Conservation (phyloP, 768 basidiomycete genomes). For the Melanogaster broomeanus region DNA sequence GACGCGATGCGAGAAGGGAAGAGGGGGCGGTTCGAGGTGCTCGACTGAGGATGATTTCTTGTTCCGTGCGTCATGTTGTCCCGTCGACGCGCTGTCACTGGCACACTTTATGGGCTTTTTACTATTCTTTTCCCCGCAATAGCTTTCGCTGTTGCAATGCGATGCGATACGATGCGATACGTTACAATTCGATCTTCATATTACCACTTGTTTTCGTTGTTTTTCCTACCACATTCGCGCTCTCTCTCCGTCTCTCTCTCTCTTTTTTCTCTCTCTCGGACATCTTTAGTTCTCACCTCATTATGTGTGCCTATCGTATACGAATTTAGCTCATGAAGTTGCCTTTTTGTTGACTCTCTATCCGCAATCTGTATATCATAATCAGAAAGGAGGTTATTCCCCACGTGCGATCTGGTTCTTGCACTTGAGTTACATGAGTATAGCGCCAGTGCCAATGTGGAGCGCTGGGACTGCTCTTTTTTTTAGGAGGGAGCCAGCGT, state of each 20-base stretch:
- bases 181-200: background rate
- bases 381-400: too few species aligned
- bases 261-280: background rate
- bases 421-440: too few species aligned
- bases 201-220: background rate
- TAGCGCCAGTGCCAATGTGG: too few species aligned
- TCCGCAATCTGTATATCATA: too few species aligned
- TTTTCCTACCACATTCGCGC: too few species aligned
- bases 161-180: conserved; percentile 8
- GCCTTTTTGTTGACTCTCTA: too few species aligned
- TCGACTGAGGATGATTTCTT: conserved; percentile 43
- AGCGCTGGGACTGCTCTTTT: too few species aligned
- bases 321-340: conserved; percentile 21
- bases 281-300: background rate
- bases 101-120: background rate
- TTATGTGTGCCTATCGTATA: conserved; percentile 21
- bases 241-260: background rate
- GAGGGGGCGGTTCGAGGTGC: conserved; percentile 59
- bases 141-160: conserved; percentile 4
- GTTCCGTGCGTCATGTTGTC: too few species aligned
- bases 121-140: background rate
- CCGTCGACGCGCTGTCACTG: too few species aligned
- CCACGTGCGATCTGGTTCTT: too few species aligned
- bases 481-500: too few species aligned
- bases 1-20: conserved; percentile 47